Evolutionary conservation across 257 asterid genomes (phyloP).

Genomic region (Gentiana straminea): DNA sequence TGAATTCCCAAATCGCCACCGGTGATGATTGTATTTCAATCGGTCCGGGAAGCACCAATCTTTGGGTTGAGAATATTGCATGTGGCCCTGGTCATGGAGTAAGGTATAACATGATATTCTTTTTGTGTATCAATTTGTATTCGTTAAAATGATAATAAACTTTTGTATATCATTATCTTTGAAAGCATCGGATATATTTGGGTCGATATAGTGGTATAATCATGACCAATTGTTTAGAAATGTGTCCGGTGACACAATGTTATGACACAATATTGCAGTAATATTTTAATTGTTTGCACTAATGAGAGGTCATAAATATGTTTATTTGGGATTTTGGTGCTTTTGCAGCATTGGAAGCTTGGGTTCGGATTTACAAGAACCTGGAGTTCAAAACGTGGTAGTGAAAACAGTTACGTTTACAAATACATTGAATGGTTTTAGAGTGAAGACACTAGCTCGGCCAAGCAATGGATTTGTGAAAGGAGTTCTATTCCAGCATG

Average conservation of each 20-base stretch:
- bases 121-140: no score
- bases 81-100: slow-evolving; percentile 22
- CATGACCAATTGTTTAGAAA: no score
- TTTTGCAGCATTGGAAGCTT: slow-evolving; percentile 49
- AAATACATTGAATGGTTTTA: slow-evolving; percentile 45
- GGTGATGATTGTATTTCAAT: slow-evolving; percentile 32
- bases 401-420: slow-evolving; percentile 31
- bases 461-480: slow-evolving; percentile 47
- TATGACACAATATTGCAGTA: not conserved
- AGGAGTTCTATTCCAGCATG: slow-evolving; percentile 28
- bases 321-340: no score
- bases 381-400: slow-evolving; percentile 14
- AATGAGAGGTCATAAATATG: no score
- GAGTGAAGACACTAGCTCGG: slow-evolving; percentile 60
- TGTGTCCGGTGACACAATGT: no score
- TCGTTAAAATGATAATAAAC: no score
- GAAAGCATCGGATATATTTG: no score
- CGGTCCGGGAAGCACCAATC: slow-evolving; percentile 33
- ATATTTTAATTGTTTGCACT: not conserved
- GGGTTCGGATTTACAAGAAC: slow-evolving; percentile 39
- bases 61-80: slow-evolving; percentile 40
- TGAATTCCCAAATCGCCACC: slow-evolving; percentile 31
- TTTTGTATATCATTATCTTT: no score
- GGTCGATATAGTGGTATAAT: no score
- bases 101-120: slow-evolving; percentile 21